Evolutionary conservation across 768 basidiomycete species (phyloP), one percentile per base, ranked within the genome.

Genomic region (Naganishia kalamii): DNA sequence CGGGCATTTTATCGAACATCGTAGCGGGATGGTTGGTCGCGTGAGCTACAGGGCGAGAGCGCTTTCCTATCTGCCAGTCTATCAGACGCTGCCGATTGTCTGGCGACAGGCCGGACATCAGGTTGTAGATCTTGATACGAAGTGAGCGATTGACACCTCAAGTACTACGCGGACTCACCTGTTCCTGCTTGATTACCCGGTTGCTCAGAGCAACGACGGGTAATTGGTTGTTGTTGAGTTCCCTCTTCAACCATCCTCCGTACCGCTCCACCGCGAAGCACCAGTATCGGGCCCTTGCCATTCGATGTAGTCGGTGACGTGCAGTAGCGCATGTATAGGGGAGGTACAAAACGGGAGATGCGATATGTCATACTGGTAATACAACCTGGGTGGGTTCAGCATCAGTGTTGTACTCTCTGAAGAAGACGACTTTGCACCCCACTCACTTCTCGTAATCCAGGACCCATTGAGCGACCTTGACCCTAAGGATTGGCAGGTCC

Each of bases 181-280:
- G 43, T 44, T 44, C 43, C 19, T 44, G 43, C 19, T n/a, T 44
- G 19, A 44, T n/a, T 5, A 44, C 43, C 8, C 43, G 48, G 10
- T 50, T 50, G 11, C 25, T 50, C 11, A 50, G 48, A 10, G 48
- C 48, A 10, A 30, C 25, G 23, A 30, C 48, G 48, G 48, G 48
- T 11, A 44, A n/a, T n/a, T 44, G 48, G 21, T 25, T 25, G 25
- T 25, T 50, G 48, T 30, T 30, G 23, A 50, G 48, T n/a, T 44
- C 43, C 19, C 19, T 11, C 19, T 44, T 44, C 43, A 44, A 44
- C 43, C 43, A 30, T 5, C 48, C 25, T 3, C 50, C 50, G 50
- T 70, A 78, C 0, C 75, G 57, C 61, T 81, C 80, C 70, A 80
- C 76, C 25, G 67, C 70, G 60, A 80, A 81, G 1, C 78, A 72